Evolutionary conservation across 768 basidiomycete genomes (phyloP).

Genomic region (Wakefieldia striispora): DNA sequence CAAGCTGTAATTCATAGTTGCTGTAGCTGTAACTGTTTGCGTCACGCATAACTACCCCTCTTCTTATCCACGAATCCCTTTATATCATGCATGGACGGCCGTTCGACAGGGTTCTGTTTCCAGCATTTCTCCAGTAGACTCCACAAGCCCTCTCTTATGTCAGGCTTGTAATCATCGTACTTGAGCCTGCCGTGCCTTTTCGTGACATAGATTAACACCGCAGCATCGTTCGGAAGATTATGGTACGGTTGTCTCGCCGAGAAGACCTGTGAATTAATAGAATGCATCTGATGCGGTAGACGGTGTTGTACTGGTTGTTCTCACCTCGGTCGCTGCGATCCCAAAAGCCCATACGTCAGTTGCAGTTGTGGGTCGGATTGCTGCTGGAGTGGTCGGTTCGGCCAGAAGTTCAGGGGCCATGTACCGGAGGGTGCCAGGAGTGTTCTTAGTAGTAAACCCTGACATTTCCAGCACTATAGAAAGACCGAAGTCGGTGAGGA

Average conservation of each 20-base stretch:
- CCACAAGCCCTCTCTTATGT: conserved; percentile 21
- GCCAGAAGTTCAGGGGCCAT: conserved; percentile 38
- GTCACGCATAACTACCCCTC: conserved; percentile 12
- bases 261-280: conserved; percentile 22
- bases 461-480: conserved; percentile 35
- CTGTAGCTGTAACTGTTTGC: background rate
- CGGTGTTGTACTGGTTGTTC: background rate
- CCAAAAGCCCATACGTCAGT: conserved; percentile 39
- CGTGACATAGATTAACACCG: conserved; percentile 18
- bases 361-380: conserved; percentile 21
- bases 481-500: conserved; percentile 41
- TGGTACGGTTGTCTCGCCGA: conserved; percentile 23
- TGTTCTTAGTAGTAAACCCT: conserved; percentile 36
- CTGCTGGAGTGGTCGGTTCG: conserved; percentile 12
- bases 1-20: conserved; percentile 22
- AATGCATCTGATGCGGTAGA: background rate
- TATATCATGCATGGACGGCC: conserved; percentile 15
- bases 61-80: conserved; percentile 20
- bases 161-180: conserved; percentile 18
- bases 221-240: conserved; percentile 10
- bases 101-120: conserved; percentile 7
- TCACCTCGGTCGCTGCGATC: conserved; percentile 37
- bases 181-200: conserved; percentile 8
- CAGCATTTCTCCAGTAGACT: conserved; percentile 20
- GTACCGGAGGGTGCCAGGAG: conserved; percentile 38